Percentiles rank a stretch among this genome's conserved stretches.
These are phyloP conservation scores for Basidiobolus heterosporus DNA, from an alignment of 371 early-diverging fungal genomes.

Conservation along the genomic window DNA sequence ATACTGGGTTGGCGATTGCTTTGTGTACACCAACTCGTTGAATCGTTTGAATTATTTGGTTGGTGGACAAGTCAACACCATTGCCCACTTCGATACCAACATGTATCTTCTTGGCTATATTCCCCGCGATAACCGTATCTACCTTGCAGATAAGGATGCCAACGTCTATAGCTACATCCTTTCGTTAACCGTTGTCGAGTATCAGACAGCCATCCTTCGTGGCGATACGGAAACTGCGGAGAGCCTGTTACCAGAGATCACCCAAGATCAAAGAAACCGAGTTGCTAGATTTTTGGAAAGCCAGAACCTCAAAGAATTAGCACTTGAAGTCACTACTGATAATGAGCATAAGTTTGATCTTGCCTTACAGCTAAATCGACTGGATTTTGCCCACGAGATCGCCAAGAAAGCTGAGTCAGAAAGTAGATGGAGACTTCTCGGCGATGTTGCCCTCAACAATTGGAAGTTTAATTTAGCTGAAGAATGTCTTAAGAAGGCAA, in stretches of 20 bases:
- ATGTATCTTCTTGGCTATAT: conserved; percentile 88
- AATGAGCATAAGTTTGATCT: conserved; percentile 88
- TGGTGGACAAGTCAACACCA: conserved; percentile 76
- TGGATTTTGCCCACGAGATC: conserved; percentile 72
- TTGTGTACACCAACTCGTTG: conserved; percentile 79
- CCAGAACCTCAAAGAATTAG: conserved; percentile 78
- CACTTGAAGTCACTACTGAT: conserved; percentile 82
- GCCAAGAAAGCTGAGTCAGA: conserved; percentile 67
- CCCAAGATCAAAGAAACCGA: conserved; percentile 68
- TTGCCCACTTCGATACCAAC: conserved; percentile 82
- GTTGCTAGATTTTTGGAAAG: conserved; percentile 89
- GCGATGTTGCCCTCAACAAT: conserved; percentile 68
- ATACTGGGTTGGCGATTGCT: conserved; percentile 94
- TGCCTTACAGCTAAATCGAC: conserved; percentile 65
- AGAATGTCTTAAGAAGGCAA: conserved; percentile 71
- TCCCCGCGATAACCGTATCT: conserved; percentile 83
- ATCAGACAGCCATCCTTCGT: conserved; percentile 87
- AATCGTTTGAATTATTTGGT: conserved; percentile 91
- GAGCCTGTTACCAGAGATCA: conserved; percentile 61
- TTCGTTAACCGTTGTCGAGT: conserved; percentile 83
- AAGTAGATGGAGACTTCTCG: conserved; percentile 80
- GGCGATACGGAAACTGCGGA: conserved; percentile 74
- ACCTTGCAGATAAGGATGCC: conserved; percentile 84
- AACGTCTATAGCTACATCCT: conserved; percentile 77
- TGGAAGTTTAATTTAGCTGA: conserved; percentile 74